Evolutionary conservation across 139 green algal genomes (phyloP).

Genomic region (Chlamydomonas sphaeroides): DNA sequence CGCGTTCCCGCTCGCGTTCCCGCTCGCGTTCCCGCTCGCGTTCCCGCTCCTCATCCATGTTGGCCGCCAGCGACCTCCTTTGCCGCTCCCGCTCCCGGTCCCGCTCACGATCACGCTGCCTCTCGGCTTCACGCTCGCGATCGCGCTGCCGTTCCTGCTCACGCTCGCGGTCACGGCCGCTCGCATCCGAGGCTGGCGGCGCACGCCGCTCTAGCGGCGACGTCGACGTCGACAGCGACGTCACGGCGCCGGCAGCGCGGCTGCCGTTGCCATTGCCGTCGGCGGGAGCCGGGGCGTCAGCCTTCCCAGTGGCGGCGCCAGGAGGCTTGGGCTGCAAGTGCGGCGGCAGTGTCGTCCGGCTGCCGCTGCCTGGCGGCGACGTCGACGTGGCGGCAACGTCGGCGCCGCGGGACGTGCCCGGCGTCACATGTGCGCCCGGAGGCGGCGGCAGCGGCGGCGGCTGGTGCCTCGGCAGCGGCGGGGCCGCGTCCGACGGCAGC

Average conservation of each 20-base stretch:
- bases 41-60: neutral
- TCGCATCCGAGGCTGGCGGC: too few relatives aligned
- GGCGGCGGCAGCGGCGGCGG: neutral
- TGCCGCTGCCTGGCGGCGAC: neutral
- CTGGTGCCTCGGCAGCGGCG: neutral
- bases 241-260: too few relatives aligned
- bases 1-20: neutral
- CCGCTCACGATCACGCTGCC: neutral
- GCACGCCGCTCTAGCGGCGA: too few relatives aligned
- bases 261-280: neutral
- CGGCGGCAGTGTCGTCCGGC: neutral
- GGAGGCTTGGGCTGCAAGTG: conserved; percentile 10
- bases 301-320: too few relatives aligned
- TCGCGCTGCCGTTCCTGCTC: neutral
- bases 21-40: neutral
- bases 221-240: too few relatives aligned
- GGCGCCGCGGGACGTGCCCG: neutral
- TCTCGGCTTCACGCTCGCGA: neutral
- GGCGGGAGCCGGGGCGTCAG: too few relatives aligned
- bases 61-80: neutral
- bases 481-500: neutral
- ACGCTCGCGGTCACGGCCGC: too few relatives aligned
- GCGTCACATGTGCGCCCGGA: neutral
- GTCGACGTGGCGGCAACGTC: neutral
- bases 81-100: neutral